Conservation (phyloP, 1,284 basidiomycete genomes). For the Cryptococcus sp. region DNA sequence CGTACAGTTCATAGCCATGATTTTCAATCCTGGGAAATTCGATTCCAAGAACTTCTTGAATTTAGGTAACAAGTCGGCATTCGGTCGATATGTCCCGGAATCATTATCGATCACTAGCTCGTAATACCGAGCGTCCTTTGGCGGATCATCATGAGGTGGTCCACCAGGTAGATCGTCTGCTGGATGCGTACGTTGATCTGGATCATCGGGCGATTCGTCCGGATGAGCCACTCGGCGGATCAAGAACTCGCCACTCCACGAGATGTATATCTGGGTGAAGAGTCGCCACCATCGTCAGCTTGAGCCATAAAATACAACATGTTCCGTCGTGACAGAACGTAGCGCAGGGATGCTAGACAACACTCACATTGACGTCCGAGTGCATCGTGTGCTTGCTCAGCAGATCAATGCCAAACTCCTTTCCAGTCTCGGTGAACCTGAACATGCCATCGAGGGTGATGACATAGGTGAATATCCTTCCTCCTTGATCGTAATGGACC, state of each 20-base stretch:
- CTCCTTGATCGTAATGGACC: slow-evolving; percentile 55
- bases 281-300: not conserved
- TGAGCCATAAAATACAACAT: too few species aligned
- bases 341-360: not conserved
- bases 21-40: slow-evolving; percentile 67
- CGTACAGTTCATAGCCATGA: slow-evolving; percentile 61
- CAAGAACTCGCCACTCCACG: slow-evolving; percentile 49
- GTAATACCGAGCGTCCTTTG: slow-evolving; percentile 48
- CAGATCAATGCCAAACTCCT: slow-evolving; percentile 58
- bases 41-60: slow-evolving; percentile 57
- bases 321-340: not conserved
- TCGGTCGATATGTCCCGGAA: slow-evolving; percentile 59
- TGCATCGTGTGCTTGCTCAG: slow-evolving; percentile 61
- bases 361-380: slow-evolving; percentile 55
- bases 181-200: slow-evolving; percentile 44
- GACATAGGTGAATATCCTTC: slow-evolving; percentile 57
- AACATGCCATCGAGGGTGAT: slow-evolving; percentile 57
- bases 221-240: slow-evolving; percentile 34
- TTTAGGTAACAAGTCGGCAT: slow-evolving; percentile 52
- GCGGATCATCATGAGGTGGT: slow-evolving; percentile 29
- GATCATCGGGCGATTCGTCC: slow-evolving; percentile 32
- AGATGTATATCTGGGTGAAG: slow-evolving; percentile 39
- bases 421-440: slow-evolving; percentile 59
- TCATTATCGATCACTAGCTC: slow-evolving; percentile 61
- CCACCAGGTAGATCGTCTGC: slow-evolving; percentile 33